These are phyloP conservation scores for Ramichloridium luteum DNA, from an alignment of 2,329 filamentous ascomycete species.

Conservation along the genomic window DNA sequence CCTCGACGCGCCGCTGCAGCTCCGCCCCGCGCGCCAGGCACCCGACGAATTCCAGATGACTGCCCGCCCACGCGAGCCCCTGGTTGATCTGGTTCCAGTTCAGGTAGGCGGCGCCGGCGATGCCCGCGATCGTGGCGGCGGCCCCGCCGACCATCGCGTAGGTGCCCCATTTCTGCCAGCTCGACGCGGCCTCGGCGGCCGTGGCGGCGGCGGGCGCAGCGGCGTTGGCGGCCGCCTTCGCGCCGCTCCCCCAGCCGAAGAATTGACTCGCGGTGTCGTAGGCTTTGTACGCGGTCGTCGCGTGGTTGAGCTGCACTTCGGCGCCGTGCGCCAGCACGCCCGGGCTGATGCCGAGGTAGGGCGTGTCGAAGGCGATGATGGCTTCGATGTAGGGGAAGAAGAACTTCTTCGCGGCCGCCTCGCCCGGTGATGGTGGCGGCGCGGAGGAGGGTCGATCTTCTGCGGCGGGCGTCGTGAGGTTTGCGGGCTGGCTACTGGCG, in stretches of 20 bases:
- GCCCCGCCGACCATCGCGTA: slow-evolving; percentile 79
- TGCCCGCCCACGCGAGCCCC: slow-evolving; percentile 71
- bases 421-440: slow-evolving; percentile 9
- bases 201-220: slow-evolving; percentile 25
- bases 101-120: slow-evolving; percentile 73
- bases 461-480: slow-evolving; percentile 4
- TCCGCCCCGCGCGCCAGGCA: slow-evolving; percentile 78
- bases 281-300: slow-evolving; percentile 55
- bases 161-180: slow-evolving; percentile 72
- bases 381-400: slow-evolving; percentile 93
- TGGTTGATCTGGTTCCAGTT: slow-evolving; percentile 68
- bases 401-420: slow-evolving; percentile 31
- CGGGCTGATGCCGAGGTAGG: slow-evolving; percentile 70
- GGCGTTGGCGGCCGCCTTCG: slow-evolving; percentile 7
- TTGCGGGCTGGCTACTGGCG: slow-evolving; percentile 2
- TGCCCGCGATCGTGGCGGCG: slow-evolving; percentile 65
- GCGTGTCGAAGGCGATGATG: slow-evolving; percentile 50
- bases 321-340: slow-evolving; percentile 77
- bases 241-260: slow-evolving; percentile 37
- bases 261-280: slow-evolving; percentile 50
- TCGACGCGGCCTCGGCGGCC: slow-evolving; percentile 33
- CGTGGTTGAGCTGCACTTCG: slow-evolving; percentile 72
- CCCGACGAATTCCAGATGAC: slow-evolving; percentile 86
- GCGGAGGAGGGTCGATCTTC: slow-evolving; percentile 10
- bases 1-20: slow-evolving; percentile 59